A percentile compares a stretch with the other conserved stretches of the same genome.
phyloP scores from a whole-genome alignment of 495 filamentous ascomycete species.

The Aspergillus indologenus region DNA sequence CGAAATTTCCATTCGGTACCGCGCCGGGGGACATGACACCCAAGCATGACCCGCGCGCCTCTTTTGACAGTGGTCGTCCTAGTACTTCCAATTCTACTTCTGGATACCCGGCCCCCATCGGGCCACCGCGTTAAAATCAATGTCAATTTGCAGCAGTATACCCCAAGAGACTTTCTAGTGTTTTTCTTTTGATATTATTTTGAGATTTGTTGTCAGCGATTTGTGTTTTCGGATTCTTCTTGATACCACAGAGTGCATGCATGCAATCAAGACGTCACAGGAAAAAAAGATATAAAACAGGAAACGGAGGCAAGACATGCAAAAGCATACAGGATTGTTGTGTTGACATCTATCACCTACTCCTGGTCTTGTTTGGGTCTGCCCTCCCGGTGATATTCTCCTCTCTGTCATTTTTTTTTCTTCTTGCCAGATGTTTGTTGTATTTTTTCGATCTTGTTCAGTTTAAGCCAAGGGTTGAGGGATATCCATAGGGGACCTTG shows the following conservation, averaged over 20 bases:
- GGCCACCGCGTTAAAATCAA: slow-evolving; percentile 73
- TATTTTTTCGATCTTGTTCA: slow-evolving; percentile 8
- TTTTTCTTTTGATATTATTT: slow-evolving; percentile 27
- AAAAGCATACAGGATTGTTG: not conserved
- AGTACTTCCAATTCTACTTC: slow-evolving; percentile 93
- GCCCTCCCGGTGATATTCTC: slow-evolving; percentile 1
- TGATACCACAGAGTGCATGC: slow-evolving; percentile 44
- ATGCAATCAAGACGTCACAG: slow-evolving; percentile 20
- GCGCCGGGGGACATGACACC: slow-evolving; percentile 78
- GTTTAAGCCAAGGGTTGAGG: not conserved
- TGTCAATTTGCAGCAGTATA: slow-evolving; percentile 61
- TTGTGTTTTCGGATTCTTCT: slow-evolving; percentile 28
- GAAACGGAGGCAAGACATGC: not conserved
- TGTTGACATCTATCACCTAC: not conserved
- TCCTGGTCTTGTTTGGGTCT: not conserved
- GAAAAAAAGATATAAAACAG: slow-evolving; percentile 9
- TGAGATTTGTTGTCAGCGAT: slow-evolving; percentile 17
- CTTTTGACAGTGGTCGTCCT: slow-evolving; percentile 85
- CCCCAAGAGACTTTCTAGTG: slow-evolving; percentile 53
- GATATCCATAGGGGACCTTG: not conserved
- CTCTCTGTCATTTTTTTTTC: not conserved
- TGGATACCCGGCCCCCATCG: slow-evolving; percentile 88
- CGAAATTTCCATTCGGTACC: slow-evolving; percentile 64
- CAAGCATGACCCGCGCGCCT: slow-evolving; percentile 74
- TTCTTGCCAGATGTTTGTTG: slow-evolving; percentile 1